These are phyloP conservation scores for Exophiala viscosa DNA, from an alignment of 2,329 filamentous ascomycete species.

Conservation along the genomic window DNA sequence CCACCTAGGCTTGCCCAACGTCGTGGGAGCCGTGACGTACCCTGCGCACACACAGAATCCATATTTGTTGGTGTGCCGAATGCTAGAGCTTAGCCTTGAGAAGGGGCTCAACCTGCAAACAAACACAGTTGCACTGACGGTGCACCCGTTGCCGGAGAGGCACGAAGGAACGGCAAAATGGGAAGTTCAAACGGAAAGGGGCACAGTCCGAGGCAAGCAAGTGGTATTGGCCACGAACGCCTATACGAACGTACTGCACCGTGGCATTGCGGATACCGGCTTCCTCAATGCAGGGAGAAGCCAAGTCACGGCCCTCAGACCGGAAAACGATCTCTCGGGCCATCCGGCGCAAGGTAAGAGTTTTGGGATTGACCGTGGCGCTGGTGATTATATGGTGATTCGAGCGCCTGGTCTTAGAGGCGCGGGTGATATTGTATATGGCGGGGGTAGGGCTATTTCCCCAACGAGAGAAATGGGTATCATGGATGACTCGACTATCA, in stretches of 20 bases:
- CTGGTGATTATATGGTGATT: constrained; percentile 36
- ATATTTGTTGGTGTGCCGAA: no score
- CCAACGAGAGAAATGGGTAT: constrained; percentile 30
- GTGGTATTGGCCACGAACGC: constrained; percentile 59
- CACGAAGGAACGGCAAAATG: constrained; percentile 31
- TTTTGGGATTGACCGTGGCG: constrained; percentile 25
- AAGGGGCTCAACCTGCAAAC: constrained; percentile 43
- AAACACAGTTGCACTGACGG: constrained; percentile 38
- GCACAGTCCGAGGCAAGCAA: constrained; percentile 45
- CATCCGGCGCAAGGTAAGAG: constrained; percentile 34
- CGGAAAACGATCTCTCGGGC: constrained; percentile 36
- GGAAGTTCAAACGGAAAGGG: constrained; percentile 45
- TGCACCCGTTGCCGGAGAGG: constrained; percentile 20
- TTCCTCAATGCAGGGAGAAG: constrained; percentile 44
- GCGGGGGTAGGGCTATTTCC: constrained; percentile 14
- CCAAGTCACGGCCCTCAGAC: constrained; percentile 45
- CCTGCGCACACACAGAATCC: no score
- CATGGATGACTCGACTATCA: constrained; percentile 40
- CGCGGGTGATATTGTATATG: constrained; percentile 31
- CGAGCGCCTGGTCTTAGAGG: constrained; percentile 24
- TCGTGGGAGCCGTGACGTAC: constrained; percentile 41
- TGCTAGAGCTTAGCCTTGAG: constrained; percentile 25
- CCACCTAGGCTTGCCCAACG: constrained; percentile 37
- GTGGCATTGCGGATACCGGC: constrained; percentile 30
- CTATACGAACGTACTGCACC: constrained; percentile 51